These are phyloP conservation scores for Acer campestre DNA, from an alignment of 345 rosid species.

Conservation along the genomic window DNA sequence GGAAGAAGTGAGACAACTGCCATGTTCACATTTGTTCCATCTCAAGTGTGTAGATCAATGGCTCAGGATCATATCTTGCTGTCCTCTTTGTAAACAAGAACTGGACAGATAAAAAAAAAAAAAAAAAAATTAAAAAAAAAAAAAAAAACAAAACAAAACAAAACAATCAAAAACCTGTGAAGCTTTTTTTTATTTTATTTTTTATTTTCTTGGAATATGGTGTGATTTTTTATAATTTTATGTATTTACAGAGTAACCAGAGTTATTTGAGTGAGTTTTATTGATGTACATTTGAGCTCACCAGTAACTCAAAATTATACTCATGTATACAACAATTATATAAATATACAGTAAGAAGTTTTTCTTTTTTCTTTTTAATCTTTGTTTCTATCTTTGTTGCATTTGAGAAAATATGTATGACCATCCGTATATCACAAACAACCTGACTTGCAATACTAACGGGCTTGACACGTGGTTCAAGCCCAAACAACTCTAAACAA, in stretches of 20 bases:
- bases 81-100: slow-evolving; percentile 96
- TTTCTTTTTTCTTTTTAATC: not conserved
- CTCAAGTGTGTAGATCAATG: slow-evolving; percentile 95
- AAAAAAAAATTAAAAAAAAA: not conserved
- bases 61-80: slow-evolving; percentile 91
- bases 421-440: too few relatives aligned
- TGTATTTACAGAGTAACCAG: slow-evolving; percentile 28
- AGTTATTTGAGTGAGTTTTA: slow-evolving; percentile 50
- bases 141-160: not conserved
- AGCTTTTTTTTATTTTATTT: not conserved
- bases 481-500: too few relatives aligned
- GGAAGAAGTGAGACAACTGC: slow-evolving; percentile 86
- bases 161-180: not conserved
- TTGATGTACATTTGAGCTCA: slow-evolving; percentile 39
- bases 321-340: not conserved
- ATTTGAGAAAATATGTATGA: too few relatives aligned
- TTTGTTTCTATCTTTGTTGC: not conserved
- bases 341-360: not conserved
- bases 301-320: slow-evolving; percentile 28
- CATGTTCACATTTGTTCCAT: slow-evolving; percentile 92
- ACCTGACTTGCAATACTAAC: too few relatives aligned
- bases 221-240: slow-evolving; percentile 20
- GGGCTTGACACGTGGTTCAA: too few relatives aligned
- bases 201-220: not conserved
- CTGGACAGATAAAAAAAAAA: slow-evolving; percentile 49